Base-by-base conservation (phyloP, 2,329 filamentous ascomycete species). In the Basipetospora chlamydospora region DNA sequence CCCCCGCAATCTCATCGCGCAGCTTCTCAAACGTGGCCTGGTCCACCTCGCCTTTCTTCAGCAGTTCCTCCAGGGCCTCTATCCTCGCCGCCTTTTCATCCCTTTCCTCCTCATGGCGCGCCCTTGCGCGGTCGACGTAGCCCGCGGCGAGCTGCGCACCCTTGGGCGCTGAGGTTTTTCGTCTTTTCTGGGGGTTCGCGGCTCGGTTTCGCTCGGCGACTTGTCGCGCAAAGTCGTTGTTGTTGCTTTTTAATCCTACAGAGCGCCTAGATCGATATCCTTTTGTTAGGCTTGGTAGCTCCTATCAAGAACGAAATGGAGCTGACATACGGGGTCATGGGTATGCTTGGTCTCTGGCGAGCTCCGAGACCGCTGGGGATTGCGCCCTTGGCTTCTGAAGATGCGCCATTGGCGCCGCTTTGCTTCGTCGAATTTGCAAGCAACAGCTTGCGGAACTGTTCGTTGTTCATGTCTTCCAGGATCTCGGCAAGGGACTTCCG, bases 381-480 rank as follows among this genome's bases (percentile, higher is more conserved):
- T 28, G 42, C 44, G 9, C 48, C 42, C 41, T 47, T 41, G 46
- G 45, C 43, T 37, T 46, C 49, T 11, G 69, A 63, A 33, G 61
- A 52, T 43, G 61, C 67, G 64, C 70, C 56, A 52, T 57, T 58
- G 41, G 55, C 39, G 46, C 57, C 41, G 42, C 53, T 47, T 21
- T 56, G 42, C 41, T 63, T 64, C 38, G 56, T 50, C 6, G 64
- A 51, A 41, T 64, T 66, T 28, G 57, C 56, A 31, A 77, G 64
- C 16, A 94, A 58, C 6, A 96, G 70, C 44, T 80, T 80, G 38
- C 90, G 80, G 51, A 98, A 98, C 49, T 95, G 84, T 29, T 86
- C 75, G 66, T 96, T 96, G 56, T 96, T 93, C 90, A 98, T 96
- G 26, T 29, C 25, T 20, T 20, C 12, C n/a, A 8, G n/a, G n/a